Conservation (phyloP, 192 early-diverging fungal species). For the Irineochytrium annulatum region DNA sequence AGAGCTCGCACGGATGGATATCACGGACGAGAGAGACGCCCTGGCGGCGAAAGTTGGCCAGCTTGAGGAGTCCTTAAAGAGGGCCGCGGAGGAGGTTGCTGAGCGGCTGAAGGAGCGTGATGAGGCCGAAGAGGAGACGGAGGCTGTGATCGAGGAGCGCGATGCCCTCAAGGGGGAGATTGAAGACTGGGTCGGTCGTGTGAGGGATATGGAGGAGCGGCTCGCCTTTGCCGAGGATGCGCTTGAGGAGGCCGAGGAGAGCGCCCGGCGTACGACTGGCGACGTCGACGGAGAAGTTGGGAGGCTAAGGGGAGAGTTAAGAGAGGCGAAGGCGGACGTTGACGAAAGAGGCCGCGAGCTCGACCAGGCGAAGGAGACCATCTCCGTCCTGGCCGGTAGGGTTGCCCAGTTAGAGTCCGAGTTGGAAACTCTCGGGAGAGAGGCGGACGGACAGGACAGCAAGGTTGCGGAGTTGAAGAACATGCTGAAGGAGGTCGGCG, state of each 20-base stretch:
- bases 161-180: slow-evolving; percentile 10
- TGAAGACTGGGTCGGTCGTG: slow-evolving; percentile 12
- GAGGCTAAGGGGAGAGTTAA: slow-evolving; percentile 1
- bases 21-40: not conserved
- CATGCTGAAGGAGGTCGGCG: not conserved
- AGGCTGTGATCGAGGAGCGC: slow-evolving; percentile 10
- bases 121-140: slow-evolving; percentile 22
- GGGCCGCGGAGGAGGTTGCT: slow-evolving; percentile 1
- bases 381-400: slow-evolving; percentile 13
- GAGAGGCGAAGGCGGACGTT: not conserved
- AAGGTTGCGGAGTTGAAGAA: not conserved
- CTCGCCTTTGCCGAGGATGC: slow-evolving; percentile 18
- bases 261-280: not conserved
- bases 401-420: slow-evolving; percentile 15
- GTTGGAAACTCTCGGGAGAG: not conserved
- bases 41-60: not conserved
- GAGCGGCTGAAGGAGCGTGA: slow-evolving; percentile 15
- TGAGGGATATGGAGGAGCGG: slow-evolving; percentile 13
- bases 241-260: slow-evolving; percentile 15
- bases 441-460: not conserved
- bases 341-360: slow-evolving; percentile 7
- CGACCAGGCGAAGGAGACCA: slow-evolving; percentile 14
- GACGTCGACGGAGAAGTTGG: slow-evolving; percentile 9
- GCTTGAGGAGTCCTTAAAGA: not conserved
- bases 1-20: not conserved